Evolutionary conservation across 1,284 basidiomycete species (phyloP), one percentile per base, ranked within the genome.

Genomic region (Rhizopogon parksii): DNA sequence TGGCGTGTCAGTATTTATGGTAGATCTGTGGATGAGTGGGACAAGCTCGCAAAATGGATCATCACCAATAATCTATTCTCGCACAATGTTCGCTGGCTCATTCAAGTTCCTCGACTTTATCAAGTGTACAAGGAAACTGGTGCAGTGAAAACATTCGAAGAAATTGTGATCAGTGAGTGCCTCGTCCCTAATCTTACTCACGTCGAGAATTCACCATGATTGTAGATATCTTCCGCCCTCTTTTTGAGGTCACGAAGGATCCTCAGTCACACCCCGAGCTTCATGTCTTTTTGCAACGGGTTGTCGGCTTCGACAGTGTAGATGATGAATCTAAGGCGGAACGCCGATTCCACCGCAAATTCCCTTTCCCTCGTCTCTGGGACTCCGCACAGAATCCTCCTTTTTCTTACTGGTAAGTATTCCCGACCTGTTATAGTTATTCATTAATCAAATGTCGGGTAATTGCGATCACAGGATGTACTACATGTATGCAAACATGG

Each of bases 1-100:
- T 99, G 96, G 88, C 83, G 96, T 7, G 79, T 99, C 55, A 95
- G 91, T 52, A 92, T 99, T 59, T 99, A 99, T 61, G 96, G 95
- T 6, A 82, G 82, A 43, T 78, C 76, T 1, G 59, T 67, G 12
- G 72, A 84, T 55, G 96, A 99, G 71, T 99, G 96, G 96, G 96
- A 99, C 74, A 98, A 97, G 65, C 77, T 99, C 4, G 95, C 96
- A 6, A 87, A 86, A 73, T 99, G 96, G 96, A 85, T 99, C 48
- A 84, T 97, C 62, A 80, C 91, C 65, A 84, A 98, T 74, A 92
- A 94, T 66, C 76, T 99, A 11, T 92, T 83, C 68, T 97, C 94
- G 6, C 94, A 97, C 67, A 99, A 99, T 63, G 92, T 99, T 32
- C 82, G 96, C 47, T 99, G 96, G 96, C 80, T 99, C 47, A 90